Evolutionary conservation across 2,329 filamentous ascomycete species (phyloP).

Genomic region (Penicillium sp.): DNA sequence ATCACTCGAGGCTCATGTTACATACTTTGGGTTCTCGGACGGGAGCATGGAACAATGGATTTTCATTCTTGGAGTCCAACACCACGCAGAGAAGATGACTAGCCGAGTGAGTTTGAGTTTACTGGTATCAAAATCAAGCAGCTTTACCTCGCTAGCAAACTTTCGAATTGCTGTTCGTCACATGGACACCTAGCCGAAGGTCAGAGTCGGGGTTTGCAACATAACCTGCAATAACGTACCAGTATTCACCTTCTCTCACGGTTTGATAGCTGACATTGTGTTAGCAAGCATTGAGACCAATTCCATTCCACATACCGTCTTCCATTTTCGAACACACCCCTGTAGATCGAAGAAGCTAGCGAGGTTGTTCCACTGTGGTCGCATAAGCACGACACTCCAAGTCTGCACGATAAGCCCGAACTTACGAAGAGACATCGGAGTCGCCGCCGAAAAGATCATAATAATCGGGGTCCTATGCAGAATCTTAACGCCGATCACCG

Average conservation of each 20-base stretch:
- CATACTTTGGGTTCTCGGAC: slow-evolving; percentile 4
- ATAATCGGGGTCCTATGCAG: slow-evolving; percentile 11
- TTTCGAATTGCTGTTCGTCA: slow-evolving; percentile 10
- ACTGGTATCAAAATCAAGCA: neutral
- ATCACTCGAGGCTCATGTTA: neutral
- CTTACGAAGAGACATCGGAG: slow-evolving; percentile 2
- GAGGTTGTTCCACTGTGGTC: slow-evolving; percentile 5
- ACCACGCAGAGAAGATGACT: slow-evolving; percentile 8
- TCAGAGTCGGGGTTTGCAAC: neutral
- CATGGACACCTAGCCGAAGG: neutral
- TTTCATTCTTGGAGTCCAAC: neutral
- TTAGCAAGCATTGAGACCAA: neutral
- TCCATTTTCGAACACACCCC: slow-evolving; percentile 7
- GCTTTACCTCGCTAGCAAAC: slow-evolving; percentile 3
- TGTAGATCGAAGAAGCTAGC: slow-evolving; percentile 2
- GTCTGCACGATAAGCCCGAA: neutral
- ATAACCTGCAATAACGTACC: neutral
- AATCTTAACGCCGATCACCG: neutral
- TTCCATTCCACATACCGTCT: slow-evolving; percentile 4
- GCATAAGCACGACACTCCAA: neutral
- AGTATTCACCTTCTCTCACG: slow-evolving; percentile 5
- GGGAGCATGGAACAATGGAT: slow-evolving; percentile 7
- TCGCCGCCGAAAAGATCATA: neutral
- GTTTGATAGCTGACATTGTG: slow-evolving; percentile 3
- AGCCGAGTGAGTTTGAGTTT: neutral